Base-by-base conservation (phyloP, 1,284 basidiomycete genomes). In the Ceratobasidium sp. region DNA sequence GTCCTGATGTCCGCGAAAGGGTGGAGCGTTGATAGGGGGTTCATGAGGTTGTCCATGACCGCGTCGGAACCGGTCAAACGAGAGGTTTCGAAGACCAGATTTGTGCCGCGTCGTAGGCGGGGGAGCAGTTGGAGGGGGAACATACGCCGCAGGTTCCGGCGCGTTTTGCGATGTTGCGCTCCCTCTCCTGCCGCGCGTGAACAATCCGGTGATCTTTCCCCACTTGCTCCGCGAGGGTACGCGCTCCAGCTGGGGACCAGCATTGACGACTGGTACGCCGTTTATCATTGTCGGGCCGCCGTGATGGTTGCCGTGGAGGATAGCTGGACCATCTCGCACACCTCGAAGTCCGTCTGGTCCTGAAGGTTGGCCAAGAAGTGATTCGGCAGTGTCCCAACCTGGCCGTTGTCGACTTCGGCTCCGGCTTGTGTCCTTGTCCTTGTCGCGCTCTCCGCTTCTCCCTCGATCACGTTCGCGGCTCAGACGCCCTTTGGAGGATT, bases 351-450 rank as follows among this genome's bases (percentile, higher is more conserved):
- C 64, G 43, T 49, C 64, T 13, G 40, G 61, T 32, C 29, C 37
- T 9, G 17, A 11, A 8, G 43, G 64, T 19, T 66, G 43, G 7
- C 13, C 22, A 13, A 73, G 57, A 13, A 73, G 17, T 17, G 56
- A 40, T 9, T 73, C 70, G 56, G 70, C 70, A 17, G 70, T 73
- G 4, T 73, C 70, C 70, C 70, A 73, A 19, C 70, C 70, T 15
- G 70, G 70, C 34, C 56, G 37, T 6, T 46, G 43, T 17, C 70
- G 37, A 37, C 70, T 73, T 29, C 57, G 37, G 29, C 59, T 62
- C 19, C 49, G 67, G 19, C 25, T 44, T 43, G 40, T 9, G 17
- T 69, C 51, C 32, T 59, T 32, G 7, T 62, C 57, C 59, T 43
- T 43, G 9, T 61, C 67, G 4, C 67, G 67, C 11, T 69, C 67